Evolutionary conservation across 2,329 filamentous ascomycete species (phyloP), one percentile per base, ranked within the genome.

Genomic region (Dothidotthia symphoricarpi): DNA sequence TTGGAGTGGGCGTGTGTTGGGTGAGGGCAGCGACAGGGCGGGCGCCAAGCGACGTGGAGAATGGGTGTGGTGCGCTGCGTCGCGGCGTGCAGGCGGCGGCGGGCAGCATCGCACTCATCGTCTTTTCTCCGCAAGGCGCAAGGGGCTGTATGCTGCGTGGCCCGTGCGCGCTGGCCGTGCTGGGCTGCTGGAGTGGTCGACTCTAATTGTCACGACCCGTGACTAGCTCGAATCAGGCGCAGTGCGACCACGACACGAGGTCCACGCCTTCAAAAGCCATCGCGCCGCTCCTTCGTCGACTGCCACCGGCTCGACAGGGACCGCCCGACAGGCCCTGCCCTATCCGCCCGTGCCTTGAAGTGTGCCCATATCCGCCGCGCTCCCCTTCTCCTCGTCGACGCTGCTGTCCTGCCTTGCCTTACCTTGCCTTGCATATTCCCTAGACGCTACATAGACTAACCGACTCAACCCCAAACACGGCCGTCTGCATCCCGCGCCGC

Each of bases 371-470:
- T 34, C 10, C 35, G 14, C 43, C 32, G 29, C 35, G 13, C n/a
- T 30, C 28, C 24, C 42, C 24, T 33, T 32, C 40, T 13, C n/a
- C n/a, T n/a, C n/a, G n/a, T n/a, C n/a, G n/a, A n/a, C n/a, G n/a
- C n/a, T n/a, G n/a, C n/a, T n/a, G n/a, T n/a, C n/a, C n/a, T n/a
- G n/a, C n/a, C n/a, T n/a, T n/a, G n/a, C n/a, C n/a, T n/a, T n/a
- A n/a, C n/a, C n/a, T n/a, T n/a, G n/a, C n/a, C n/a, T n/a, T n/a
- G n/a, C n/a, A 13, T 42, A 45, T 46, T 39, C 34, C 31, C 37
- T 49, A 45, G 17, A 39, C 45, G 43, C 36, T 42, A 39, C 49
- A 51, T 47, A 38, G 43, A 49, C 45, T 53, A 51, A 44, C 30
- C 17, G 9, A 6, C 31, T 39, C n/a, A 22, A 31, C 41, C 33